Percentiles rank a stretch among this genome's conserved stretches.
Evolutionary conservation across 2,329 filamentous ascomycete genomes (phyloP).

Genomic region (Aspergillus aculeatinus): DNA sequence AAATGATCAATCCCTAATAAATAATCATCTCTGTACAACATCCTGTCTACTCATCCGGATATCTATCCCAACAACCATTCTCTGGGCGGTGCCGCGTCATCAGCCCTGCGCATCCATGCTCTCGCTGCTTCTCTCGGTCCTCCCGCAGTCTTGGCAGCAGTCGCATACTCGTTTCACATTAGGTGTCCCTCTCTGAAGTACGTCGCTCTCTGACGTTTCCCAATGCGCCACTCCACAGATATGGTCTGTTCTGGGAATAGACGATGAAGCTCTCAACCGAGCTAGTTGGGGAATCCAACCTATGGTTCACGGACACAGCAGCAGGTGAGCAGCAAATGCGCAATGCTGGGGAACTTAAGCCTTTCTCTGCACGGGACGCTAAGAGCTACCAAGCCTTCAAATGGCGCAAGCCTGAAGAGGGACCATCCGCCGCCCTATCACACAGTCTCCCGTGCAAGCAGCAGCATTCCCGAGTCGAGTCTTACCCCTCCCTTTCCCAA

Average conservation of each 20-base stretch:
- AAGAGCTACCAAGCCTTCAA: background rate
- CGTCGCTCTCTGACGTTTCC: slow-evolving; percentile 6
- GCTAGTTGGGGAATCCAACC: background rate
- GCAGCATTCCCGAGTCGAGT: background rate
- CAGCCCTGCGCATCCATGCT: slow-evolving; percentile 4
- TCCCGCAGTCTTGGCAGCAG: slow-evolving; percentile 4
- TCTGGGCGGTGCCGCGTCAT: slow-evolving; percentile 6
- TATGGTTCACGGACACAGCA: background rate
- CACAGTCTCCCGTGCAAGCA: background rate
- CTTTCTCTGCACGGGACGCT: background rate
- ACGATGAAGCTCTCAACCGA: background rate
- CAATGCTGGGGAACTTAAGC: background rate
- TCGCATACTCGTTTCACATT: slow-evolving; percentile 7
- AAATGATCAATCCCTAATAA: background rate
- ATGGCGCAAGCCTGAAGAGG: background rate
- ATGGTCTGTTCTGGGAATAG: slow-evolving; percentile 1
- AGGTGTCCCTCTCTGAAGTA: slow-evolving; percentile 1
- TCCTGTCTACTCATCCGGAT: background rate
- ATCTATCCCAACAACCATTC: background rate
- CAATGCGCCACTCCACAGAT: background rate
- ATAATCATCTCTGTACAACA: background rate
- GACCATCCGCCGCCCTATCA: background rate
- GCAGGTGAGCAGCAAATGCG: background rate
- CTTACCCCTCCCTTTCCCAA: background rate
- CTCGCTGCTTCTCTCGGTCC: background rate